Evolutionary conservation across 2,329 filamentous ascomycete species (phyloP).

Genomic region (Penicillium sp.): DNA sequence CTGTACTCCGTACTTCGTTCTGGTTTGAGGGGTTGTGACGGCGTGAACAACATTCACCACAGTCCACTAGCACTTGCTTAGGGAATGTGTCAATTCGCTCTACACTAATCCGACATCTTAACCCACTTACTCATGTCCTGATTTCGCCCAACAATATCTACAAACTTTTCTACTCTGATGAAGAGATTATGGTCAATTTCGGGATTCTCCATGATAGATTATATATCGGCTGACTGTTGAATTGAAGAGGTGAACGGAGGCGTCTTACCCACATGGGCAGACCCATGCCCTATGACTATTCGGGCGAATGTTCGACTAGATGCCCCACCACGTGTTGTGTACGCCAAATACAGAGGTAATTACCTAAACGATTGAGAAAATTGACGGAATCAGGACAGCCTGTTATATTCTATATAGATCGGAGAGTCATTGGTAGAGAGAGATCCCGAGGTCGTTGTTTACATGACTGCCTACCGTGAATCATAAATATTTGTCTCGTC

Average conservation of each 20-base stretch:
- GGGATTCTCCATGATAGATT: not conserved
- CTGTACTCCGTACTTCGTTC: no score
- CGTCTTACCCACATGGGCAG: not conserved
- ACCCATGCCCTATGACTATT: not conserved
- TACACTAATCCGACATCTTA: not conserved
- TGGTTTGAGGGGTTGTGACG: no score
- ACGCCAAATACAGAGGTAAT: not conserved
- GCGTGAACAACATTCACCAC: not conserved
- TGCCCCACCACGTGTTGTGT: not conserved
- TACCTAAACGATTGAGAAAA: not conserved
- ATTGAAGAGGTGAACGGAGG: not conserved
- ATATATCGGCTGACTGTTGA: not conserved
- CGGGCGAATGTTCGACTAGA: not conserved
- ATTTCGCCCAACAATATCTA: not conserved
- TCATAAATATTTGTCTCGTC: not conserved
- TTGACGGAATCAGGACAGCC: not conserved
- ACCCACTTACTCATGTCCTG: not conserved
- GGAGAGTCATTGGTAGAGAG: not conserved
- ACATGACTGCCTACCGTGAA: not conserved
- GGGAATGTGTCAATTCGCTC: not conserved
- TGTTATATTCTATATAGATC: not conserved
- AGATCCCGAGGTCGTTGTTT: not conserved
- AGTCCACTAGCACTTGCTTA: not conserved
- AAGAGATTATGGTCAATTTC: not conserved
- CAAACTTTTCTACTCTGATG: not conserved